Conservation (phyloP, 129 eudicot genomes). For the Pulicaria dysenterica region DNA sequence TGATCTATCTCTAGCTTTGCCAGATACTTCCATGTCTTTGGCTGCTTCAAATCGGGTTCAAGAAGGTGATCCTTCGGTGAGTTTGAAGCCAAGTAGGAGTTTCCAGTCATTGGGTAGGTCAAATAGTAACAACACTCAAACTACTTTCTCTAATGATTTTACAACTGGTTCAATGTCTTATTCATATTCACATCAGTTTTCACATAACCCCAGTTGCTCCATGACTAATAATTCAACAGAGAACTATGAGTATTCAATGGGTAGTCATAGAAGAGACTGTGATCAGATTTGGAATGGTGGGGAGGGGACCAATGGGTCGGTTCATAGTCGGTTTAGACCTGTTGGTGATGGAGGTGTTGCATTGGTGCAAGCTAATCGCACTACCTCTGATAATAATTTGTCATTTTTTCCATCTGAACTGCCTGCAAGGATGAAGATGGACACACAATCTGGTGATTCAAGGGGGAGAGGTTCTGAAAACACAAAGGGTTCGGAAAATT, state of each 20-base stretch:
- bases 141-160: conserved; percentile 73
- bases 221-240: conserved; percentile 79
- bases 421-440: conserved; percentile 76
- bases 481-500: conserved; percentile 49
- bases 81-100: conserved; percentile 60
- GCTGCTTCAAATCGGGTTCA: conserved; percentile 60
- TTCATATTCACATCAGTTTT: conserved; percentile 72
- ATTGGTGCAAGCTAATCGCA: conserved; percentile 45
- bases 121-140: conserved; percentile 46
- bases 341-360: conserved; percentile 82
- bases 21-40: conserved; percentile 71
- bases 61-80: conserved; percentile 55
- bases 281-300: conserved; percentile 90
- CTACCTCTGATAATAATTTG: conserved; percentile 52
- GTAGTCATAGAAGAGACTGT: conserved; percentile 72
- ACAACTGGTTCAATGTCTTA: conserved; percentile 66
- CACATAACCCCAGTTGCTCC: conserved; percentile 91
- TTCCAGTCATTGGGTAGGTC: conserved; percentile 47
- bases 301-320: conserved; percentile 92
- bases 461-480: conserved; percentile 60
- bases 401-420: conserved; percentile 85
- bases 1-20: conserved; percentile 75
- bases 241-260: conserved; percentile 64
- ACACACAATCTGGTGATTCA: conserved; percentile 66
- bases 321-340: conserved; percentile 90